Conservation (phyloP, 2,329 filamentous ascomycete genomes). For the Penicillium sp. region DNA sequence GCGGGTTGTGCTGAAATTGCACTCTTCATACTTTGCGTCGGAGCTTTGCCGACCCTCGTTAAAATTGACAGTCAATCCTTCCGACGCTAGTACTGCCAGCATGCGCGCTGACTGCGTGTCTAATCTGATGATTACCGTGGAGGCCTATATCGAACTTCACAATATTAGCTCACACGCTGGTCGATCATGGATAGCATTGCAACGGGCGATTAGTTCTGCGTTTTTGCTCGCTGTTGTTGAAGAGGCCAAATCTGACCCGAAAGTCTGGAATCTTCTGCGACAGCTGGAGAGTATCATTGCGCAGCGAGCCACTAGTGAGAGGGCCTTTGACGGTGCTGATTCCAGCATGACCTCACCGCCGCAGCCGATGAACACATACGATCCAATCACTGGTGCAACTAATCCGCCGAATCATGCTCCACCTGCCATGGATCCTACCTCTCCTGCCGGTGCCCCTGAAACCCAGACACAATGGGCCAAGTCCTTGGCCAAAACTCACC, state of each 20-base stretch:
- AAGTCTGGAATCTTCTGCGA: constrained; percentile 41
- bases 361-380: constrained; percentile 19
- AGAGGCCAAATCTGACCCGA: constrained; percentile 43
- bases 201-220: constrained; percentile 49
- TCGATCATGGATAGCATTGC: constrained; percentile 49
- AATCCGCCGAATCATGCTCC: constrained; percentile 30
- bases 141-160: constrained; percentile 60
- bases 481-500: constrained; percentile 47
- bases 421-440: constrained; percentile 26
- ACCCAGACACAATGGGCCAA: constrained; percentile 48
- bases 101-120: constrained; percentile 57
- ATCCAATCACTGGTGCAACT: constrained; percentile 30
- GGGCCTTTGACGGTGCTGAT: constrained; percentile 23
- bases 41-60: constrained; percentile 63
- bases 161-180: constrained; percentile 43
- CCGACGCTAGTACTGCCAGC: constrained; percentile 37
- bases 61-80: constrained; percentile 50
- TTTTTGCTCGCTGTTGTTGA: constrained; percentile 49
- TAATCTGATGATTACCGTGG: constrained; percentile 57
- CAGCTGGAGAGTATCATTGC: constrained; percentile 47
- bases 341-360: constrained; percentile 19
- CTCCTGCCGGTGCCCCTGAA: constrained; percentile 32
- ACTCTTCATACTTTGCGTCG: constrained; percentile 62
- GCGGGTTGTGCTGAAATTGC: constrained; percentile 61
- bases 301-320: constrained; percentile 41